Evolutionary conservation across 176 grass and related monocot genomes (phyloP), one percentile per base, ranked within the genome.

Genomic region (Carex myosuroides): DNA sequence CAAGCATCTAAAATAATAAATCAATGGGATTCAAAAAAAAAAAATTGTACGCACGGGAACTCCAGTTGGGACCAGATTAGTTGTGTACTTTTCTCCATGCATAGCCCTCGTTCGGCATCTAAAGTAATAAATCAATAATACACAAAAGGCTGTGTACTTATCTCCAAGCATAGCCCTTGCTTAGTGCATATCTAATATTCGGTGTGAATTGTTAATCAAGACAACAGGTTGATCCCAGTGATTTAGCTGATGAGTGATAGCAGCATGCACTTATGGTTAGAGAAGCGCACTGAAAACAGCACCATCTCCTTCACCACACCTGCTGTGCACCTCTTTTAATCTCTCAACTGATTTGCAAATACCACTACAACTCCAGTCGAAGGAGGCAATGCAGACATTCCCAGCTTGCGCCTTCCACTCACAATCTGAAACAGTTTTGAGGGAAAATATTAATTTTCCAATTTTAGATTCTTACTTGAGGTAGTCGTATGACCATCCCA

Each of bases 311-410:
- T 98, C 95, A 16, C 95, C 80, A 20, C 94, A 97, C 62, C 85
- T 88, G 17, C 52, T 58, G 65, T 97, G 94, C 81, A 97, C 92
- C 20, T 94, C 83, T 60, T 90, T 91, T 80, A 98, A 72, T 83
- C 88, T 90, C 71, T 98, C 95, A 2, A 94, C 95, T 5, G 95
- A 91, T 24, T 91, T 94, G 90, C 95, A 98, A 81, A 98, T 92
- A 13, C 95, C 95, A 59, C 92, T 98, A 84, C 95, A 98, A 64
- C 72, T 90, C 95, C 95, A 98, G 30, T 98, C 95, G 22, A 98
- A 98, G 1, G 95, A 94, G 10, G 95, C 95, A 30, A 91, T 87
- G 8, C 95, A 98, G 7, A 87, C 84, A 54, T 91, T 91, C 53
- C 94, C 94, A 68, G 92, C 89, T 70, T 97, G 92, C 0, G 90